Evolutionary conservation across 352 stramenopile genomes (phyloP).

Genomic region (Phytophthora brassicae): DNA sequence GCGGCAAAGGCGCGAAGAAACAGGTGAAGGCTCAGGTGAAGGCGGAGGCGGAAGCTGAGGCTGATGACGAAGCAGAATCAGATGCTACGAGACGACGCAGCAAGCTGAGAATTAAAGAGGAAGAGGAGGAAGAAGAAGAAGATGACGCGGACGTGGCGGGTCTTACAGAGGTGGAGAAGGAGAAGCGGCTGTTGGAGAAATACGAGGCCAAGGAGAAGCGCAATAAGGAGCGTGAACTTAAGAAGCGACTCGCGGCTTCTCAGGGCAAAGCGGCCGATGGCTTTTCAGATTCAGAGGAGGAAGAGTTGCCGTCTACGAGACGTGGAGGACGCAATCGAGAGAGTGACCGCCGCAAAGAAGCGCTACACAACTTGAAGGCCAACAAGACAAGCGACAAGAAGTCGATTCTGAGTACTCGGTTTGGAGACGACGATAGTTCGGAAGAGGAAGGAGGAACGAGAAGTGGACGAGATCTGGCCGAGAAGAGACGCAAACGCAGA

Average conservation of each 20-base stretch:
- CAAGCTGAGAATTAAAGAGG: slow-evolving; percentile 42
- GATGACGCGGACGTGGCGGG: slow-evolving; percentile 66
- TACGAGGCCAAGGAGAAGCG: slow-evolving; percentile 84
- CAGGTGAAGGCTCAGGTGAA: slow-evolving; percentile 40
- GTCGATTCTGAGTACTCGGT: slow-evolving; percentile 80
- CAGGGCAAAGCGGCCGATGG: slow-evolving; percentile 48
- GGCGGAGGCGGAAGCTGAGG: slow-evolving; percentile 51
- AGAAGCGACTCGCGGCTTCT: slow-evolving; percentile 71
- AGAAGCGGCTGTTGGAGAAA: slow-evolving; percentile 84
- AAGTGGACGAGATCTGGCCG: slow-evolving; percentile 58
- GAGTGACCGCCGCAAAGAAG: slow-evolving; percentile 77
- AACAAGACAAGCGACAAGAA: slow-evolving; percentile 79
- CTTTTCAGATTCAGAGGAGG: slow-evolving; percentile 37
- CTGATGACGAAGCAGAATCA: slow-evolving; percentile 56
- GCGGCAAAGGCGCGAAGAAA: slow-evolving; percentile 35
- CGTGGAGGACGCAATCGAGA: slow-evolving; percentile 62
- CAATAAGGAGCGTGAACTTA: slow-evolving; percentile 81
- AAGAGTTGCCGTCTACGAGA: slow-evolving; percentile 48
- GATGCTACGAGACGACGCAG: slow-evolving; percentile 23
- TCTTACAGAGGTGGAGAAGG: slow-evolving; percentile 86
- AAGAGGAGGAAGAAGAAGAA: slow-evolving; percentile 49
- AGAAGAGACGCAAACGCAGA: slow-evolving; percentile 73
- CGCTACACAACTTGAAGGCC: slow-evolving; percentile 73
- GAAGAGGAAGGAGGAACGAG: slow-evolving; percentile 45
- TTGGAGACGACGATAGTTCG: slow-evolving; percentile 59